Evolutionary conservation across 192 early-diverging fungal species (phyloP), one percentile per base, ranked within the genome.

Genomic region (Coemansia guatemalensis): DNA sequence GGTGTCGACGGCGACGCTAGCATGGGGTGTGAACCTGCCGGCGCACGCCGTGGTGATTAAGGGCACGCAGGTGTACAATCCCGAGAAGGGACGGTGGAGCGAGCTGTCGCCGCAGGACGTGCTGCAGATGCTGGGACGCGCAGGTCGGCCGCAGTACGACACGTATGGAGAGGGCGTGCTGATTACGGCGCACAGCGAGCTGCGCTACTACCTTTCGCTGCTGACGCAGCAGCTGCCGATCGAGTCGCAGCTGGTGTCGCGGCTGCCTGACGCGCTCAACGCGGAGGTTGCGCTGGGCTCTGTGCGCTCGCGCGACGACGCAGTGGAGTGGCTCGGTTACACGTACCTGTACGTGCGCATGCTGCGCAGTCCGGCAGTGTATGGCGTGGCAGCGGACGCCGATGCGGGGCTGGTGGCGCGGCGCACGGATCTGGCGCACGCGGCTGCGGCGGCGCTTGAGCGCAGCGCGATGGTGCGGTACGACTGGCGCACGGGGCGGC

Each of bases 11-110:
- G 97, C 97, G 5, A 99, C 97, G 0, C 79, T 99, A 53, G 97
- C 97, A 44, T 99, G 97, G 97, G 97, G 97, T 85, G 97, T 99
- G 61, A 99, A 99, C 60, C 84, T 99, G 65, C 97, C 97, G 11
- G 97, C 97, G 9, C 96, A 99, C 63, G 91, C 94, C 5, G 97
- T 99, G 48, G 92, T 99, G 32, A 99, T 99, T 76, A 97, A 97
- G 80, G 97, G 97, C 18, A 99, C 97, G 11, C 95, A 99, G 69
- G 90, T 99, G 53, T 99, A 99, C 71, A 90, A 86, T 30, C 94
- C 97, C 12, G 95, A 98, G 75, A 92, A 94, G 74, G 97, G 97
- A 53, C 71, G 87, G 6, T 99, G 95, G 95, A 83, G 88, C n/a
- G 95, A 99, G 78, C 68, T 99, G 55, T 90, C 88, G 39, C 93